Evolutionary conservation across 345 rosid genomes (phyloP).

Genomic region (Heritiera fomes): DNA sequence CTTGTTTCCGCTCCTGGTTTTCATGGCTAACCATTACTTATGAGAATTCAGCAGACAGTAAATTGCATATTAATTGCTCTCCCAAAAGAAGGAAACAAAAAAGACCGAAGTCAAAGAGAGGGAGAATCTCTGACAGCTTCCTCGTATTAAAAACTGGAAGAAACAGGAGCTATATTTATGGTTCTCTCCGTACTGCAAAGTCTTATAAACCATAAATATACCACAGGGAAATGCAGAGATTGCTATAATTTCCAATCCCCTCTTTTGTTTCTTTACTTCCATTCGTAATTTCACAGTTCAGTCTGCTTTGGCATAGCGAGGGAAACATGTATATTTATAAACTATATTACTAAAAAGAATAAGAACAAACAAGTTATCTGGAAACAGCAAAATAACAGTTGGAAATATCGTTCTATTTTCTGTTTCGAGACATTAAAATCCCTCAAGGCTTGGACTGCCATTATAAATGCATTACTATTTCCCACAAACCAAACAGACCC

Average conservation of each 20-base stretch:
- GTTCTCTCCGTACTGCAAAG: neutral
- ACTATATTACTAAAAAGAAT: neutral
- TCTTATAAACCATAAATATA: neutral
- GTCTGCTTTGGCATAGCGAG: neutral
- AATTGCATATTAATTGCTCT: neutral
- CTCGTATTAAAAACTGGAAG: slow-evolving; percentile 12
- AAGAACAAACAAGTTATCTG: neutral
- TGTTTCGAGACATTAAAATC: neutral
- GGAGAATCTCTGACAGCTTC: neutral
- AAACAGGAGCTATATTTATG: neutral
- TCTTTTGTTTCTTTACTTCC: neutral
- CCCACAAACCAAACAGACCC: neutral
- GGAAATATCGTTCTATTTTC: neutral
- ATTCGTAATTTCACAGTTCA: neutral
- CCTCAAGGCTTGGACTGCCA: neutral
- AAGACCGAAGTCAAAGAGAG: neutral
- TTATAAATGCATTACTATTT: neutral
- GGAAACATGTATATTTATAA: neutral
- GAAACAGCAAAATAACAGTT: neutral
- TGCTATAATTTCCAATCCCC: neutral
- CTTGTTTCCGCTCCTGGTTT: neutral
- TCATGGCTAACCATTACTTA: neutral
- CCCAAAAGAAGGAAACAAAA: too few relatives aligned
- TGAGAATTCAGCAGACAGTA: neutral
- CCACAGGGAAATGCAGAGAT: neutral